A percentile compares a stretch with the other conserved stretches of the same genome.
These are phyloP conservation scores for Pleurotus salmoneostramineus DNA, from an alignment of 768 basidiomycete species.

Conservation along the genomic window DNA sequence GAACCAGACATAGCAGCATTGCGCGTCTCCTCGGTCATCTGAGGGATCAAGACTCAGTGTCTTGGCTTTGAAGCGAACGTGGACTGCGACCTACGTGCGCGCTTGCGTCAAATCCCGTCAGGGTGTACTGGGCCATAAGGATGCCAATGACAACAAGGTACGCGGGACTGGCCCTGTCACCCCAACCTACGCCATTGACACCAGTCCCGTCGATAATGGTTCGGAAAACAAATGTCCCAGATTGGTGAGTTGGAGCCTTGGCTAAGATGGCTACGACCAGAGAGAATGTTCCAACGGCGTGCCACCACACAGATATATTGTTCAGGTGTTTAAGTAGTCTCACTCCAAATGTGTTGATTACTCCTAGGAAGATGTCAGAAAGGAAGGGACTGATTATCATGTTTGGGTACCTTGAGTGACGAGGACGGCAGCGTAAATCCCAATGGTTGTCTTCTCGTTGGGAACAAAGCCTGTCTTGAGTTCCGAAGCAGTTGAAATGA, in stretches of 20 bases:
- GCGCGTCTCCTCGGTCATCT: slow-evolving; percentile 80
- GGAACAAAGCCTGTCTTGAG: slow-evolving; percentile 58
- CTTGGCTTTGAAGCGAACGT: not conserved
- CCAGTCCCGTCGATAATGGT: slow-evolving; percentile 73
- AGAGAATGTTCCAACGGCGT: slow-evolving; percentile 65
- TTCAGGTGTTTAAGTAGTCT: slow-evolving; percentile 62
- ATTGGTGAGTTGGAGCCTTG: slow-evolving; percentile 68
- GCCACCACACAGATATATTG: slow-evolving; percentile 73
- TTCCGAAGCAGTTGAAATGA: slow-evolving; percentile 61
- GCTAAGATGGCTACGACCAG: slow-evolving; percentile 67
- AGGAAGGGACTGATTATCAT: not conserved
- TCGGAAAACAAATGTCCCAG: slow-evolving; percentile 64
- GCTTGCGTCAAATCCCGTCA: slow-evolving; percentile 77
- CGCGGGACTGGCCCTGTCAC: slow-evolving; percentile 57
- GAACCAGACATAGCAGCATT: slow-evolving; percentile 66
- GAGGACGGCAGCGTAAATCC: slow-evolving; percentile 67
- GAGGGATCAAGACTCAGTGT: not conserved
- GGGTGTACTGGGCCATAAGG: slow-evolving; percentile 73
- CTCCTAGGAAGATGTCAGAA: slow-evolving; percentile 26
- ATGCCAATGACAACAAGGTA: slow-evolving; percentile 74
- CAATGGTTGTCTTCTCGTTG: slow-evolving; percentile 57
- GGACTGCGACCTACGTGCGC: slow-evolving; percentile 47
- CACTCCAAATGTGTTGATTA: slow-evolving; percentile 76
- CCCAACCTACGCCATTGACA: slow-evolving; percentile 50
- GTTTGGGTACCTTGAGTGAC: slow-evolving; percentile 50